phyloP scores from a whole-genome alignment of 345 rosid species.

The Salix udensis region DNA sequence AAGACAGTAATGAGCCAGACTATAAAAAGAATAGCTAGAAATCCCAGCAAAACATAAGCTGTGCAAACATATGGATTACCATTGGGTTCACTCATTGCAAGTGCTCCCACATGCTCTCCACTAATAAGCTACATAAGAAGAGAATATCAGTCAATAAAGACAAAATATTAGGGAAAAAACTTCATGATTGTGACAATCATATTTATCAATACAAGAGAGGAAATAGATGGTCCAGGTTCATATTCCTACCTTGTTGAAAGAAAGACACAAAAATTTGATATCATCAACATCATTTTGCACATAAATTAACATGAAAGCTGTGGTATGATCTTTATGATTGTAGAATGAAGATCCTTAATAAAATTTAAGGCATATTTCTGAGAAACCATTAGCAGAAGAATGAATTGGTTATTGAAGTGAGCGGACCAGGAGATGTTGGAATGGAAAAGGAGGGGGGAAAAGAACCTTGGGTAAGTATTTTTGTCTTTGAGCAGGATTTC shows the following conservation, averaged over 20 bases:
- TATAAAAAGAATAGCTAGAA: not conserved
- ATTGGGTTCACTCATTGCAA: constrained; percentile 98
- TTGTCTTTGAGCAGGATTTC: constrained; percentile 66
- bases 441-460: not conserved
- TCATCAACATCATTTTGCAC: not conserved
- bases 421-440: no score
- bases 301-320: not conserved
- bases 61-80: constrained; percentile 40
- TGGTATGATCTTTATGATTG: not conserved
- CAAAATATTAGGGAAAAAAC: not conserved
- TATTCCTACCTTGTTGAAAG: not conserved
- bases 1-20: constrained; percentile 3
- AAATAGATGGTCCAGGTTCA: not conserved
- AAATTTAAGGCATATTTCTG: not conserved
- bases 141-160: constrained; percentile 18
- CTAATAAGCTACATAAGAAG: constrained; percentile 72
- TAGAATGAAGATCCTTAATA: no score
- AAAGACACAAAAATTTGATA: not conserved
- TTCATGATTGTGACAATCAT: not conserved
- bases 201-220: constrained; percentile 6
- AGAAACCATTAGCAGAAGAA: not conserved
- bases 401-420: not conserved
- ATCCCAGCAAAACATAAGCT: not conserved
- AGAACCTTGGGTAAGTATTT: constrained; percentile 87
- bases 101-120: constrained; percentile 96